Conservation (phyloP, 2,329 filamentous ascomycete genomes). For the Alternaria gaisen region DNA sequence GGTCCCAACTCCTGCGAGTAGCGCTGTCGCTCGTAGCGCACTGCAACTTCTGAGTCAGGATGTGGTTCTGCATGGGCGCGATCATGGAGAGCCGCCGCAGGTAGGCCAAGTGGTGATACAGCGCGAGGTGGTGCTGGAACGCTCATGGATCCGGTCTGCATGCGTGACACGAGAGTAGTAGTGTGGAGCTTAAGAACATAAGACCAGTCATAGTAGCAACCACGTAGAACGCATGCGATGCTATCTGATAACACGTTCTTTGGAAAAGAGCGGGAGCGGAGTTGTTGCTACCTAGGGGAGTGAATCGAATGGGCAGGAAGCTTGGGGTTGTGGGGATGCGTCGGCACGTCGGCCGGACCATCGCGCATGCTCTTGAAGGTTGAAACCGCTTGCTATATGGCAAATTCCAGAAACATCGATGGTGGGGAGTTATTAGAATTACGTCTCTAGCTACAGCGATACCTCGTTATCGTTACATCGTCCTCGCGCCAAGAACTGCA, state of each 20-base stretch:
- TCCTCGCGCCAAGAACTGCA: not conserved
- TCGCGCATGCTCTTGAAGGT: not conserved
- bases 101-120: slow-evolving; percentile 18
- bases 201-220: not conserved
- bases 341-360: not conserved
- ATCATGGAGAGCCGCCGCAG: slow-evolving; percentile 21
- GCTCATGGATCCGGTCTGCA: slow-evolving; percentile 14
- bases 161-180: not conserved
- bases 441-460: not conserved
- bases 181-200: not conserved
- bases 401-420: accelerated
- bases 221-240: not conserved
- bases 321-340: not conserved
- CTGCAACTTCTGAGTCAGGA: slow-evolving; percentile 31
- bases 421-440: not conserved
- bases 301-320: not conserved
- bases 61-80: slow-evolving; percentile 18
- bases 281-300: not conserved
- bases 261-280: not conserved
- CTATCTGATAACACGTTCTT: not conserved
- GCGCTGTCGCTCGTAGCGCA: slow-evolving; percentile 28
- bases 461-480: not conserved
- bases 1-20: slow-evolving; percentile 27
- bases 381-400: not conserved
- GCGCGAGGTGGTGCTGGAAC: slow-evolving; percentile 13